Evolutionary conservation across 2,329 filamentous ascomycete species (phyloP).

Genomic region (Monosporascus sp.): DNA sequence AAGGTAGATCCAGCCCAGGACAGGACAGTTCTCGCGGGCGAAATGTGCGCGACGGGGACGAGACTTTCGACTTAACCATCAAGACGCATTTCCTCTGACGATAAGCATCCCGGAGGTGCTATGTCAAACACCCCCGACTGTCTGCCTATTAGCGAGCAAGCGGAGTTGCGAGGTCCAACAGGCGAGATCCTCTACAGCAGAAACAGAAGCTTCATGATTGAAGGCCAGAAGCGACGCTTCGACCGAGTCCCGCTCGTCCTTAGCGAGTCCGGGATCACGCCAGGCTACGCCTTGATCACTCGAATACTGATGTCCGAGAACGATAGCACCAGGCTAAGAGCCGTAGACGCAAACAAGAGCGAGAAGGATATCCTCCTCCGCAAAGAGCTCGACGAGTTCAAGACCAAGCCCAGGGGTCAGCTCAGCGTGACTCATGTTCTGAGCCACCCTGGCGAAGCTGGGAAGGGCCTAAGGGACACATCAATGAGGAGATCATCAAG

Average conservation of each 20-base stretch:
- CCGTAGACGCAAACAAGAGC: neutral
- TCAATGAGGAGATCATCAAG: conserved; percentile 35
- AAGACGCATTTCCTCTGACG: conserved; percentile 47
- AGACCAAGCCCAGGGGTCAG: neutral
- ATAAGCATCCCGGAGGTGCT: conserved; percentile 45
- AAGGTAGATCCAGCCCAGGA: neutral
- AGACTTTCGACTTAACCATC: conserved; percentile 42
- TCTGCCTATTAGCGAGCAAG: conserved; percentile 38
- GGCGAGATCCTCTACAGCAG: conserved; percentile 46
- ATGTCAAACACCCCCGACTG: conserved; percentile 48
- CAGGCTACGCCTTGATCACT: conserved; percentile 36
- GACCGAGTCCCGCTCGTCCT: conserved; percentile 39
- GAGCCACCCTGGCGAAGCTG: conserved; percentile 37
- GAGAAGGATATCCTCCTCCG: neutral
- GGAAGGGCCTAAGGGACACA: conserved; percentile 40
- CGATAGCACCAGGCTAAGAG: neutral
- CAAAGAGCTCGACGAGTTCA: neutral
- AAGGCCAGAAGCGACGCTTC: conserved; percentile 24
- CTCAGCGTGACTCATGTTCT: conserved; percentile 44
- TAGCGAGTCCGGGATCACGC: conserved; percentile 46
- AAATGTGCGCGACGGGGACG: conserved; percentile 27
- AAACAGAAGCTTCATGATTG: conserved; percentile 39
- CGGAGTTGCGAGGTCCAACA: conserved; percentile 46
- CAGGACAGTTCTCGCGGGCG: neutral
- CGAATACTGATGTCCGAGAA: neutral